Base-by-base conservation (phyloP, 257 asterid species). In the Penstemon barbatus region DNA sequence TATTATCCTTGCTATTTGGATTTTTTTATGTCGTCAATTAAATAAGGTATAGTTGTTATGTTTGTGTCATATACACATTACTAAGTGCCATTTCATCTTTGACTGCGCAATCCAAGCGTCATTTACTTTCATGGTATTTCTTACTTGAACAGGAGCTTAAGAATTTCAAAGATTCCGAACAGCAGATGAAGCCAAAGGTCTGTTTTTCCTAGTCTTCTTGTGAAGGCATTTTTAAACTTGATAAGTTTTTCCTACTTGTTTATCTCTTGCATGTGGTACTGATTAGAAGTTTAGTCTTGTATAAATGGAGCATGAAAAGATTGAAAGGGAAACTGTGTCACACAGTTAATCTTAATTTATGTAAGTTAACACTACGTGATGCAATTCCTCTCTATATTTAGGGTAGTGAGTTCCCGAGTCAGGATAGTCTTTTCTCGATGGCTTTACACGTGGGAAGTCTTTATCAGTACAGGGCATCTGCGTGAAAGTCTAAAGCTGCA, bases 161-260 rank as follows among this genome's bases (percentile, higher is more conserved):
- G 86, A 91, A 86, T 64, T 68, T 86, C 48, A 94, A 87, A 79
- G 99, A 94, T 56, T 49, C 54, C 66, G 99, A 94, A 78, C 96
- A 74, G 74, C 90, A 84, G 75, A 83, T 85, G 89, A 94, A 89
- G 79, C 89, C 96, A 75, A 94, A 91, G 97, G 99, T 86, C 33
- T 68, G 73, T 44, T 63, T 15, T 67, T 41, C 63, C 45, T 60
- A 49, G 19, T 79, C 71, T 57, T 65, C 69, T 63, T 19, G 54
- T 65, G 58, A n/a, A 59, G 41, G 63, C 15, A 33, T 25, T 63
- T 49, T 43, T 61, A 57, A 53, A 44, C 49, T 49, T 39, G 63
- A 65, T 18, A 56, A 46, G 6, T 8, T 37, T 18, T 61, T 49
- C 33, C 40, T 5, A 3, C 8, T 38, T 3, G 19, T 57, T 48